phyloP scores from a whole-genome alignment of 2,329 filamentous ascomycete genomes.

The Paecilomyces niveus region DNA sequence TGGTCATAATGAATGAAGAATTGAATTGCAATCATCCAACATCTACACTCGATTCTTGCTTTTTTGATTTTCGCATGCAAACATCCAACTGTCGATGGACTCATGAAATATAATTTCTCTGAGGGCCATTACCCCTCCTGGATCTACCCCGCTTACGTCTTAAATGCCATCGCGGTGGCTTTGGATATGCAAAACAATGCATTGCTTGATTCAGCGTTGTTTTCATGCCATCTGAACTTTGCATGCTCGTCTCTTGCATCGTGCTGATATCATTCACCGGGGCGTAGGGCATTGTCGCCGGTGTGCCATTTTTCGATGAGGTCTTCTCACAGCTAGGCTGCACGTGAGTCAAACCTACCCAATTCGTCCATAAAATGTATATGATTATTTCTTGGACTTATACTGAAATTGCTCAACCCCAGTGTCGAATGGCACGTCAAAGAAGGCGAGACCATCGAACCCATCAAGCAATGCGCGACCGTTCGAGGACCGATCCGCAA shows the following conservation, averaged over 20 bases:
- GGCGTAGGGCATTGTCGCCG: conserved; percentile 68
- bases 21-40: no score
- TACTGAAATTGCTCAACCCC: conserved; percentile 1
- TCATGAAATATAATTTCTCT: background rate
- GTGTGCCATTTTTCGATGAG: conserved; percentile 91
- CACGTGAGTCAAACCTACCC: conserved; percentile 42
- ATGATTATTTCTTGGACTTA: background rate
- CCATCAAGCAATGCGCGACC: conserved; percentile 65
- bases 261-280: conserved; percentile 4
- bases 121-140: background rate
- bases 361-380: background rate
- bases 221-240: background rate
- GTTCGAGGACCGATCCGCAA: conserved; percentile 77
- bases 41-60: background rate
- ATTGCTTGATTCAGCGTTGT: background rate
- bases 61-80: background rate
- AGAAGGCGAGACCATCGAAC: conserved; percentile 65
- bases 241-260: background rate
- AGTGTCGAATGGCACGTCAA: conserved; percentile 77
- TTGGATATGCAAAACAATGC: background rate
- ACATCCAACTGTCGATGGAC: background rate
- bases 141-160: background rate
- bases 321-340: conserved; percentile 86
- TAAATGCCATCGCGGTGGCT: background rate
- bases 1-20: background rate